Base-by-base conservation (phyloP, 768 basidiomycete species). In the Bullera alba region DNA sequence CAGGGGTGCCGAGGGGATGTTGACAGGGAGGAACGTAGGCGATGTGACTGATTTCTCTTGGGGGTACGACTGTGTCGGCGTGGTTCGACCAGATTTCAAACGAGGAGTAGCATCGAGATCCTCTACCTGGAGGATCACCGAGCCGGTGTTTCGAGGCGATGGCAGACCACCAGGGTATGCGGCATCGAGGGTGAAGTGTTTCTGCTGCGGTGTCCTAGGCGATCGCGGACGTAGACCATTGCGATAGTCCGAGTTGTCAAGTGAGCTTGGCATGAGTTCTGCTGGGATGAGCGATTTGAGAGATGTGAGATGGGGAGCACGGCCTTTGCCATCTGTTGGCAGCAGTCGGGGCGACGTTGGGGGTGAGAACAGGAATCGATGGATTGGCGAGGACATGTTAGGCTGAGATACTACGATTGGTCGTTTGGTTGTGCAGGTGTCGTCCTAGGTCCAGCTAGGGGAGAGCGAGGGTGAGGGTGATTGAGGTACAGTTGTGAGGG, bases 201-300 rank as follows among this genome's bases (percentile, higher is more conserved):
- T 45, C 34, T 60, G 53, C 34, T 51, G 53, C 29, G 64, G 61
- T 26, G 64, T 62, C 17, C 56, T 39, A 17, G 61, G 61, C 7
- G 58, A 58, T 21, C 58, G 48, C 10, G 50, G 25, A 37, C 59
- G 58, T 39, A 65, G 50, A 29, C 46, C 42, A n/a, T n/a, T n/a
- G n/a, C n/a, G n/a, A n/a, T n/a, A n/a, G 7, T 10, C 19, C 10
- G 8, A 7, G 12, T 21, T 21, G 7, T 39, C 37, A 21, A 39
- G 37, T 8, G 37, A 39, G 22, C 12, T 21, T 8, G 32, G 32
- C 10, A 34, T 34, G 37, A 39, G 22, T 7, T 10, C 37, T 8
- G 12, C 19, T 8, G 37, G 37, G 8, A 21, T 10, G 7, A 39
- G 19, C 7, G 37, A 39, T 21, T 39, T 39, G 12, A 39, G 19